Base-by-base conservation (phyloP, 495 filamentous ascomycete genomes). In the Neurospora sp. region DNA sequence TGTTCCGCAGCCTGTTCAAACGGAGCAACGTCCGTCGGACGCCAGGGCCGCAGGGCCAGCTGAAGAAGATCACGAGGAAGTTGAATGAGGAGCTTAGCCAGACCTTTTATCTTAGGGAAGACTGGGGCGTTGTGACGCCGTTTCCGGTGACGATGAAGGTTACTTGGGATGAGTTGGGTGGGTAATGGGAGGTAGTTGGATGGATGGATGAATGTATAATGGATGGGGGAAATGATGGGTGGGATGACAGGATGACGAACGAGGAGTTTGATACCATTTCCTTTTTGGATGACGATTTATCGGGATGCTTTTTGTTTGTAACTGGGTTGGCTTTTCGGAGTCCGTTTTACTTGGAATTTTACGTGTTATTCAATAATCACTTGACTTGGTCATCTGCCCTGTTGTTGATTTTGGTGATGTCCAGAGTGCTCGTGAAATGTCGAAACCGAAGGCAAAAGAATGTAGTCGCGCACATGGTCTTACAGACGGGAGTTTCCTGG, bases 101-200 rank as follows among this genome's bases (percentile, higher is more conserved):
- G 78, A 88, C 87, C 37, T 79, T 89, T 37, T 96, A 94, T 75
- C 86, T 97, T 83, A 87, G 88, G 70, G 89, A 92, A 80, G 91
- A 96, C 76, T 87, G 89, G 81, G 90, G 90, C 37, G 85, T 86
- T 39, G 89, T 89, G 81, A 92, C 86, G 78, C 86, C 91, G 8
- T 95, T 93, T 84, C 93, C 93, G 0, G 89, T 87, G 38, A 90
- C 87, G 81, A 88, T 89, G 86, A 86, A 85, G 81, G 81, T 89
- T 73, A 80, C 79, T 61, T 88, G 84, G 79, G 86, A 87, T 74
- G 79, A 82, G 44, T 70, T 70, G 22, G 8, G 39, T 31, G 27
- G 27, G 27, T 0, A 2, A 1, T 12, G 18, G 18, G 4, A 16
- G 2, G 41, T n/a, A 39, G 8, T 12, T 12, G 39, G 1, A 0